Evolutionary conservation across 306 rosid genomes (phyloP).

Genomic region (Glycine soja): DNA sequence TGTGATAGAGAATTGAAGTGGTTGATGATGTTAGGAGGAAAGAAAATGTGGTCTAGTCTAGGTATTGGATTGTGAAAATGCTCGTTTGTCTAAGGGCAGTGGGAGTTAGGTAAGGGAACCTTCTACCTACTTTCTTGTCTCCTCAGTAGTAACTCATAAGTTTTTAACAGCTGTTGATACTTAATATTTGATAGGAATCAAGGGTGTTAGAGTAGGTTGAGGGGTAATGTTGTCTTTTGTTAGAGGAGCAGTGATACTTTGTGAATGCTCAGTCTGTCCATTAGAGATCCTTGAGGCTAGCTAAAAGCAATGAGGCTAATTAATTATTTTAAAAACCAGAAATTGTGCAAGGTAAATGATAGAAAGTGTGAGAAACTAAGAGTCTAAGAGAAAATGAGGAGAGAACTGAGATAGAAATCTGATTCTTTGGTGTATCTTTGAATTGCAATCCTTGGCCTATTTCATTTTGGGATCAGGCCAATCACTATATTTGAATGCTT

Average conservation of each 20-base stretch:
- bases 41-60: background rate
- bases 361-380: background rate
- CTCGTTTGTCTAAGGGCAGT: background rate
- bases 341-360: background rate
- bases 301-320: background rate
- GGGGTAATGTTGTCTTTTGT: background rate
- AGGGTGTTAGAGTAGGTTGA: background rate
- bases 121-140: background rate
- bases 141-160: conserved; percentile 1
- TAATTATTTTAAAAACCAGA: background rate
- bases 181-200: background rate
- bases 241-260: background rate
- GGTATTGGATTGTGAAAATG: background rate
- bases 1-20: background rate
- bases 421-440: background rate
- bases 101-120: background rate
- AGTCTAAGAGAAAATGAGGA: background rate
- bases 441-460: background rate
- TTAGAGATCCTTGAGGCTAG: background rate
- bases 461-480: background rate
- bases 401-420: background rate
- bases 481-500: background rate
- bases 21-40: background rate
- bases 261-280: background rate
- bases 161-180: background rate